Percentiles rank a stretch among this genome's conserved stretches.
phyloP scores from a whole-genome alignment of 805 yeast genomes.

The Starmerella apis region DNA sequence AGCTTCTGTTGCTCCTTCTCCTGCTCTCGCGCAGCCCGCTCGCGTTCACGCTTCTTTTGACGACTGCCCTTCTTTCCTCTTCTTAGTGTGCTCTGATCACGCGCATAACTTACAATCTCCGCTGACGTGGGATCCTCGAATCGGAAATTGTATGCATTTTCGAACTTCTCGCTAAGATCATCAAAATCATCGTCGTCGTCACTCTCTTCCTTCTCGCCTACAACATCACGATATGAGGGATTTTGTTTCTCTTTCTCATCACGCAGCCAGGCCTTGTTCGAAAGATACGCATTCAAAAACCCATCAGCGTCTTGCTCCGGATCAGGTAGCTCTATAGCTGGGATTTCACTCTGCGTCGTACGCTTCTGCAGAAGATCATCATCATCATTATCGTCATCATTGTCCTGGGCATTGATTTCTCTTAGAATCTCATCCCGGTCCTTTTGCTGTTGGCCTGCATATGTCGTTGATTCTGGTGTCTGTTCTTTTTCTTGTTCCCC shows the following conservation, averaged over 20 bases:
- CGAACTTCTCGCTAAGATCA: conserved; percentile 82
- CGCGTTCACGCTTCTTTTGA: conserved; percentile 69
- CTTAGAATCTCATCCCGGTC: conserved; percentile 62
- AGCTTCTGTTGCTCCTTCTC: conserved; percentile 48
- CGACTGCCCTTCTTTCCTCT: conserved; percentile 64
- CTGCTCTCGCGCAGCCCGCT: conserved; percentile 43
- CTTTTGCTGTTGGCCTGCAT: conserved; percentile 61
- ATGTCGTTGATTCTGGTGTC: conserved; percentile 46
- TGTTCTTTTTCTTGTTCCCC: conserved; percentile 37
- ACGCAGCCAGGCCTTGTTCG: conserved; percentile 84
- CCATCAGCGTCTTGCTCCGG: conserved; percentile 52
- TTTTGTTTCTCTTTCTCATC: conserved; percentile 36
- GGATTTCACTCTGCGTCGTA: conserved; percentile 38
- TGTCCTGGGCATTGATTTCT: conserved; percentile 55
- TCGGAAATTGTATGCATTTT: conserved; percentile 87
- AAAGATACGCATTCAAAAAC: conserved; percentile 64
- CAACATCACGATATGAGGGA: conserved; percentile 31
- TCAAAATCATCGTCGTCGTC: conserved; percentile 83
- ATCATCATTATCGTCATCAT: conserved; percentile 33
- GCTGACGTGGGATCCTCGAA: conserved; percentile 86
- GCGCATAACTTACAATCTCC: conserved; percentile 87
- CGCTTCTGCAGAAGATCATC: conserved; percentile 51
- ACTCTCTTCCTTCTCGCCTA: conserved; percentile 38
- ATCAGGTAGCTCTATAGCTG: conserved; percentile 41
- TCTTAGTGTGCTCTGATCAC: conserved; percentile 82